A percentile compares a stretch with the other conserved stretches of the same genome.
Evolutionary conservation across 331 rosid species (phyloP).

Genomic region (Erythrophleum ivorense): DNA sequence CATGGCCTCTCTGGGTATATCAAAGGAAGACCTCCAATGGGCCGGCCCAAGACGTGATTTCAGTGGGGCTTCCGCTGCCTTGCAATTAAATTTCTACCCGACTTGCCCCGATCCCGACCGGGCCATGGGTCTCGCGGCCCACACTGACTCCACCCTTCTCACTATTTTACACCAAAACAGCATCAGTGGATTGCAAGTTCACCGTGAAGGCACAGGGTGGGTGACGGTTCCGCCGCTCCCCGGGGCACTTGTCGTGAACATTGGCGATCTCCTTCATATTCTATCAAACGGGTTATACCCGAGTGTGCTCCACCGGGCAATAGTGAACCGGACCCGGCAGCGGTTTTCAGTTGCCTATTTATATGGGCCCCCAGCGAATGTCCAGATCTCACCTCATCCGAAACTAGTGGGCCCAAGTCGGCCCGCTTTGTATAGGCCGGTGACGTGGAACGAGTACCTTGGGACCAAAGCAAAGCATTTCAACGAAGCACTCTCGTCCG

Average conservation of each 20-base stretch:
- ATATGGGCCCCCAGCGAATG: conserved; percentile 67
- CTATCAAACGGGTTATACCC: conserved; percentile 74
- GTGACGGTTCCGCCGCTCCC: conserved; percentile 65
- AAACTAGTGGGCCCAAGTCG: conserved; percentile 64
- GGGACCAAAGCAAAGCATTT: conserved; percentile 80
- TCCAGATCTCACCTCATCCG: conserved; percentile 66
- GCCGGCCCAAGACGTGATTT: conserved; percentile 61
- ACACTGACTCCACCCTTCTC: conserved; percentile 87
- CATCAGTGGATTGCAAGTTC: conserved; percentile 79
- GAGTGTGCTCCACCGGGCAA: conserved; percentile 75
- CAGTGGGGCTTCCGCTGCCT: conserved; percentile 53
- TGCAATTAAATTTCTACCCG: conserved; percentile 85
- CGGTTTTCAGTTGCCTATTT: conserved; percentile 75
- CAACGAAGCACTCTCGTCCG: conserved; percentile 73
- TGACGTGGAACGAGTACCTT: conserved; percentile 91
- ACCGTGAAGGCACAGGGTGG: conserved; percentile 63
- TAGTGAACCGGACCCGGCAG: conserved; percentile 70
- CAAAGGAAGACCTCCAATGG: conserved; percentile 70
- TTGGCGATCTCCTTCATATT: conserved; percentile 81
- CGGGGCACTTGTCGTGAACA: conserved; percentile 58
- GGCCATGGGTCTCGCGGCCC: conserved; percentile 90
- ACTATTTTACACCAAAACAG: conserved; percentile 74
- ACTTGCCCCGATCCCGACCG: conserved; percentile 90
- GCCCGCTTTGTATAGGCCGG: conserved; percentile 72
- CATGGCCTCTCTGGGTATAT: conserved; percentile 68